Evolutionary conservation across 768 basidiomycete species (phyloP).

Genomic region (Porpolomopsis calyptriformis): DNA sequence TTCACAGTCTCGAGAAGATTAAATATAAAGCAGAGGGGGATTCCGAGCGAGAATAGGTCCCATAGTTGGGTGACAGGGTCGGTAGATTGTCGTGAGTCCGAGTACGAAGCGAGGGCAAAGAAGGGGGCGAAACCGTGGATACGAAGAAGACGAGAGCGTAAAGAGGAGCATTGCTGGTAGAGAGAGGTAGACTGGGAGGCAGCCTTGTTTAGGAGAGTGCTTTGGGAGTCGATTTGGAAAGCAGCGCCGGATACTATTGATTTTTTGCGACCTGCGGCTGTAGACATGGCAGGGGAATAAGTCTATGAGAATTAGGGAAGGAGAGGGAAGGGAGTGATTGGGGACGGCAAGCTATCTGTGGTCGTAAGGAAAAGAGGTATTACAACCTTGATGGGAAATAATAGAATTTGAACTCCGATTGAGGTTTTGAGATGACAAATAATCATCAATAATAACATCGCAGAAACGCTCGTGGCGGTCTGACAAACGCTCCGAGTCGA

Average conservation of each 20-base stretch:
- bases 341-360: neutral
- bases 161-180: conserved; percentile 82
- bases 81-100: conserved; percentile 62
- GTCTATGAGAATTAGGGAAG: neutral
- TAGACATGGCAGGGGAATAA: conserved; percentile 26
- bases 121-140: conserved; percentile 64
- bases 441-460: conserved; percentile 1
- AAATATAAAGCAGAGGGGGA: conserved; percentile 91
- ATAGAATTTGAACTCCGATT: neutral
- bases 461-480: too few relatives aligned
- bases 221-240: conserved; percentile 65
- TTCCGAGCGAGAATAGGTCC: conserved; percentile 87
- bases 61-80: conserved; percentile 94
- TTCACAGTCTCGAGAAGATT: conserved; percentile 69
- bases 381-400: too few relatives aligned
- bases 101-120: conserved; percentile 48
- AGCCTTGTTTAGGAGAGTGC: conserved; percentile 84
- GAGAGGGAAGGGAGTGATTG: conserved; percentile 2
- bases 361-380: neutral
- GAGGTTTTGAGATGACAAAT: neutral
- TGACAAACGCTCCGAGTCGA: too few relatives aligned
- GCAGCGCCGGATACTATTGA: conserved; percentile 57
- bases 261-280: conserved; percentile 67
- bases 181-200: conserved; percentile 82
- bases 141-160: conserved; percentile 67